Conservation (phyloP, 2,329 filamentous ascomycete species). For the Clonostachys chloroleuca region DNA sequence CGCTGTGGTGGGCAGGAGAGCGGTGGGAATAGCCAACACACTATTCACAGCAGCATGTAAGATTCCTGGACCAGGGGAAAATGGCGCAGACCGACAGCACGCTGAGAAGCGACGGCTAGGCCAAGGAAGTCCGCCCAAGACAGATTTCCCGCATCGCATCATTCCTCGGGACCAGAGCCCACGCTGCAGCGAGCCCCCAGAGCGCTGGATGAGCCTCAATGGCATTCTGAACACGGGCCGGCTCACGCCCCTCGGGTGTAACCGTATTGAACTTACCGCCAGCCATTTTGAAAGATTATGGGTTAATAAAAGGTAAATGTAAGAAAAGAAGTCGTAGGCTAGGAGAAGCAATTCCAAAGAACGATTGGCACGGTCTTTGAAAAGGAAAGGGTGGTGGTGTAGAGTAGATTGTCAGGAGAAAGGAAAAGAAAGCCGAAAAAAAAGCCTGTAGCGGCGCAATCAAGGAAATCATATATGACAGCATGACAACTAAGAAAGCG, state of each 20-base stretch:
- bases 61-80: constrained; percentile 13
- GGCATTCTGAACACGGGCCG: constrained; percentile 2
- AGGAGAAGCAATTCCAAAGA: constrained; percentile 8
- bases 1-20: constrained; percentile 1
- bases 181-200: too few relatives aligned
- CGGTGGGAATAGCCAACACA: background rate
- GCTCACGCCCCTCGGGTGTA: background rate
- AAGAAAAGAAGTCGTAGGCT: constrained; percentile 8
- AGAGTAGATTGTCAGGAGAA: constrained; percentile 9
- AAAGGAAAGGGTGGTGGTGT: constrained; percentile 8
- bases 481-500: constrained; percentile 17
- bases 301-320: constrained; percentile 1
- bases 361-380: constrained; percentile 1
- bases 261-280: constrained; percentile 30
- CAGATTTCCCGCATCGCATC: too few relatives aligned
- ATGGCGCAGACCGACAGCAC: constrained; percentile 20
- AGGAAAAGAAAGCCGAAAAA: constrained; percentile 7
- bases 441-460: constrained; percentile 4
- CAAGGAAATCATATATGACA: constrained; percentile 25
- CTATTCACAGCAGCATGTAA: background rate
- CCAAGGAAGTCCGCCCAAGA: too few relatives aligned
- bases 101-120: too few relatives aligned
- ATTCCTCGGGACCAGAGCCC: too few relatives aligned
- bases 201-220: constrained; percentile 7
- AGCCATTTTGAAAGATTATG: constrained; percentile 31